phyloP scores from a whole-genome alignment of 495 filamentous ascomycete species.

The Oidiodendron maius region DNA sequence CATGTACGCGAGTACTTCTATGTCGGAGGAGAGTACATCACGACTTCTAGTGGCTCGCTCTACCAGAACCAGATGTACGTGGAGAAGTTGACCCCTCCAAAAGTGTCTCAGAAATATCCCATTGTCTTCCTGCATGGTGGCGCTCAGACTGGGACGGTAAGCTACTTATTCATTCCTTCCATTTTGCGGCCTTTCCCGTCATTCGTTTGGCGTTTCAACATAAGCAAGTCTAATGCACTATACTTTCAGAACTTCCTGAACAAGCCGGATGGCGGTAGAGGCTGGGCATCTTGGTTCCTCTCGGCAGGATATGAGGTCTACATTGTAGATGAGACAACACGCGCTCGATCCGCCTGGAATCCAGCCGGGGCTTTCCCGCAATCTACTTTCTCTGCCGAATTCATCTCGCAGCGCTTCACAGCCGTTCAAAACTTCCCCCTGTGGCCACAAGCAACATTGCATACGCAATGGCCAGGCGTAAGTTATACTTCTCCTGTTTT shows the following conservation, averaged over 20 bases:
- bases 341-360: constrained; percentile 27
- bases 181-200: too few species aligned
- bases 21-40: constrained; percentile 39
- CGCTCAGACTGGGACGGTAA: constrained; percentile 45
- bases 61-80: constrained; percentile 50
- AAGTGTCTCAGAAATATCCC: constrained; percentile 28
- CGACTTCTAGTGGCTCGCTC: constrained; percentile 29
- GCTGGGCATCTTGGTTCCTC: constrained; percentile 46
- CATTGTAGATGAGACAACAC: constrained; percentile 35
- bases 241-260: constrained; percentile 37
- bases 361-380: constrained; percentile 4
- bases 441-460: constrained; percentile 39
- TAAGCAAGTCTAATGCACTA: too few species aligned
- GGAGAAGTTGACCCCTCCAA: constrained; percentile 40
- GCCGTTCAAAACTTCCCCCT: constrained; percentile 27
- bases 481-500: not conserved
- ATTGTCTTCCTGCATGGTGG: constrained; percentile 49
- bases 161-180: too few species aligned
- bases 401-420: constrained; percentile 29
- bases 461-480: constrained; percentile 51
- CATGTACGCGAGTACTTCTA: constrained; percentile 38
- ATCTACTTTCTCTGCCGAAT: constrained; percentile 15
- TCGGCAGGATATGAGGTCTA: constrained; percentile 41
- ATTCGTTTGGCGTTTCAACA: too few species aligned
- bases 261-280: constrained; percentile 42